These are phyloP conservation scores for Apiospora sp. DNA, from an alignment of 2,329 filamentous ascomycete genomes.

Conservation along the genomic window DNA sequence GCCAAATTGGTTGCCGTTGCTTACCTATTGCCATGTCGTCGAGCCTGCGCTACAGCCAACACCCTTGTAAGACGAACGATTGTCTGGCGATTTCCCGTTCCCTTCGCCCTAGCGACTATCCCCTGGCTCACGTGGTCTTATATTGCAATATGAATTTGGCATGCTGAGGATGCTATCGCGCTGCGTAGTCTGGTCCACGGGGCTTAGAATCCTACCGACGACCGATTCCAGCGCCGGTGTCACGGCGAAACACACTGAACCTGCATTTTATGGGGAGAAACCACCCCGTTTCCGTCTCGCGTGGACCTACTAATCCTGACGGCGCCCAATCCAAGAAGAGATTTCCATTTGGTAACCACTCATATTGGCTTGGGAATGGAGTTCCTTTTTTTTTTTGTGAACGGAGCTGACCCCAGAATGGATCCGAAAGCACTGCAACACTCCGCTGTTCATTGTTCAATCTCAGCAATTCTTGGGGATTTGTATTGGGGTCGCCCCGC, in stretches of 20 bases:
- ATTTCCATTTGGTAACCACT: background rate
- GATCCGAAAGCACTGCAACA: conserved; percentile 5
- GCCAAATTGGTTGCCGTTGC: background rate
- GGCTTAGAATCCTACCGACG: background rate
- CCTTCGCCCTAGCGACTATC: conserved; percentile 11
- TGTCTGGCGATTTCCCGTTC: background rate
- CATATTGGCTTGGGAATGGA: background rate
- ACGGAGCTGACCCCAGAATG: background rate
- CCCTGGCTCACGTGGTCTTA: background rate
- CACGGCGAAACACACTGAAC: background rate
- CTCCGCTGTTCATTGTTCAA: background rate
- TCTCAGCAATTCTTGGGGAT: background rate
- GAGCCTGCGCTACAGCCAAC: background rate
- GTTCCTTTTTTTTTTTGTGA: background rate
- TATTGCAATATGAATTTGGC: background rate
- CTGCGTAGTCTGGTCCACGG: background rate
- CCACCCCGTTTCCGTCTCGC: background rate
- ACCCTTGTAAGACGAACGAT: conserved; percentile 5
- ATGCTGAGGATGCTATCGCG: background rate
- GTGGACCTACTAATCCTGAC: conserved; percentile 6
- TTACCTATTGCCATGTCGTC: background rate
- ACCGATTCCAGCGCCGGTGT: background rate
- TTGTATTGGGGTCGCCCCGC: conserved; percentile 10
- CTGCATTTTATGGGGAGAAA: background rate
- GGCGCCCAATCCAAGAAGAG: background rate